Base-by-base conservation (phyloP, 176 grass and related monocot genomes). In the Alopecurus myosuroides region DNA sequence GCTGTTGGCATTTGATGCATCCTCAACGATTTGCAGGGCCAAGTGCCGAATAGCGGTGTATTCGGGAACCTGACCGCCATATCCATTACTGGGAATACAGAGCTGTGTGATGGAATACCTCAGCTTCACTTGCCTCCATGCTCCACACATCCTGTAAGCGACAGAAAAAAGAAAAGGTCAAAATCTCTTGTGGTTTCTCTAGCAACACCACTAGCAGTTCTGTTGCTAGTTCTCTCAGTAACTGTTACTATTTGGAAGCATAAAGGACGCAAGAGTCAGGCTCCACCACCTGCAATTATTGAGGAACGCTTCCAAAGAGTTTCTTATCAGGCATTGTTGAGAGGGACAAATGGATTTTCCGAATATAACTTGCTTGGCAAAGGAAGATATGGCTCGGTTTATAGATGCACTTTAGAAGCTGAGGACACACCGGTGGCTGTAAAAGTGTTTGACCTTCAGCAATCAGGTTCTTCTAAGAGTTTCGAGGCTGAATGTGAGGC, bases 11-110 rank as follows among this genome's bases (percentile, higher is more conserved):
- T 29, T 91, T 12, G 79, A 91, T 74, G 17, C 80, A 40, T 87
- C 74, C 9, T 44, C 80, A 81, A 91, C 50, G 31, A 91, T 34
- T 50, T 90, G 37, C 78, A 75, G 1, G 88, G 84, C 2, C 19
- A 81, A 52, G 84, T 90, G 14, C 84, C 88, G 19, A 55, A 53
- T 55, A 12, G 44, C 3, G 71, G 84, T 57, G 31, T 77, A 71
- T 90, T 90, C 53, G 26, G 58, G 71, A 90, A 90, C 30, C 26
- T 71, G 3, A 79, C 67, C 14, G 63, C 73, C 18, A 30, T 29
- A 2, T 77, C 73, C 34, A 42, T 93, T 15, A 28, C 6, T 2
- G 80, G 84, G 36, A 87, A 89, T 30, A 82, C 2, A 50, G 19
- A 12, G 11, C 4, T 89, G 18, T 92, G 90, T 33, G 73, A 86